Evolutionary conservation across 345 rosid species (phyloP).

Genomic region (Durio zibethinus): DNA sequence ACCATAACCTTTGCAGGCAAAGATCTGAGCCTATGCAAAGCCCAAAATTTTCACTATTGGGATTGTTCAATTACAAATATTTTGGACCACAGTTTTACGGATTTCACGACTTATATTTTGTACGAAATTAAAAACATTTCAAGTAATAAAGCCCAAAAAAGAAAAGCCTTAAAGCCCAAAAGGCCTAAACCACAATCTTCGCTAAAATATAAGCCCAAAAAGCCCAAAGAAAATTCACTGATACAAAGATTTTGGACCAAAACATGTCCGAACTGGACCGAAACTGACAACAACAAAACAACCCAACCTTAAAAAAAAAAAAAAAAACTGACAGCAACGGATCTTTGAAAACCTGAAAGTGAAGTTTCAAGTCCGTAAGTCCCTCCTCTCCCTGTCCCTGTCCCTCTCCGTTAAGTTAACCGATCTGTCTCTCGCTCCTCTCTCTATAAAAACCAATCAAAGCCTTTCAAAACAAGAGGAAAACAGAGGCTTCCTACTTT

Average conservation of each 20-base stretch:
- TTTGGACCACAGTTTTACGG: no score
- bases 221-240: neutral
- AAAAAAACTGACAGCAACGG: neutral
- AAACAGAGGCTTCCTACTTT: neutral
- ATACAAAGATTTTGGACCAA: neutral
- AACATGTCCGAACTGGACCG: neutral
- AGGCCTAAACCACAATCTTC: no score
- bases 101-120: no score
- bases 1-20: no score
- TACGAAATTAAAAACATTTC: no score
- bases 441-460: neutral
- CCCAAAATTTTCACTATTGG: no score
- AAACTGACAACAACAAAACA: neutral
- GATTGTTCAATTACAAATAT: no score
- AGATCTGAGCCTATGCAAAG: no score
- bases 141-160: no score
- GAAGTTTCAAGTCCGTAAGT: conserved; percentile 1
- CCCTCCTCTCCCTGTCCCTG: neutral
- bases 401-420: neutral
- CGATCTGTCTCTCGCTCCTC: neutral
- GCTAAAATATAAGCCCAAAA: no score
- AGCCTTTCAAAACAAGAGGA: neutral
- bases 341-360: neutral
- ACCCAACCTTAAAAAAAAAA: neutral
- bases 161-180: no score